A percentile compares a stretch with the other conserved stretches of the same genome.
phyloP scores from a whole-genome alignment of 2,329 filamentous ascomycete genomes.

The Botrytis aclada region DNA sequence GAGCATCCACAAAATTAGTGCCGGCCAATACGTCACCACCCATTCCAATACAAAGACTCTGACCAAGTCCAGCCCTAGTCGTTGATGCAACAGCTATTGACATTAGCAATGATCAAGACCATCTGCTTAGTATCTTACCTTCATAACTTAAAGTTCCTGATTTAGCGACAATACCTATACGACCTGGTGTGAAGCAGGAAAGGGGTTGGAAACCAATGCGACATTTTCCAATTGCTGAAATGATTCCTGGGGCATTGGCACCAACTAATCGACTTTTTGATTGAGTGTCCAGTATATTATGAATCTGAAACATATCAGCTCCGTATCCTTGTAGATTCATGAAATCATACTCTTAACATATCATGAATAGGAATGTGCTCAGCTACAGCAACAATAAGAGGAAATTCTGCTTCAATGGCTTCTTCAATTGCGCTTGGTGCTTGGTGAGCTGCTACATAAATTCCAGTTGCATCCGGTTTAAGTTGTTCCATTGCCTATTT shows the following conservation, averaged over 20 bases:
- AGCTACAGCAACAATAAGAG: slow-evolving; percentile 71
- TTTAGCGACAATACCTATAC: slow-evolving; percentile 68
- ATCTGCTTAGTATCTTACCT: slow-evolving; percentile 34
- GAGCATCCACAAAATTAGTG: slow-evolving; percentile 69
- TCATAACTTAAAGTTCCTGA: slow-evolving; percentile 75
- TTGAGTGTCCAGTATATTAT: slow-evolving; percentile 66
- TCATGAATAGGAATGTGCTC: slow-evolving; percentile 75
- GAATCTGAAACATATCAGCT: slow-evolving; percentile 48
- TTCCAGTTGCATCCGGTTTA: slow-evolving; percentile 73
- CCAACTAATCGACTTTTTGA: slow-evolving; percentile 67
- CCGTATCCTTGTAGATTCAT: not conserved
- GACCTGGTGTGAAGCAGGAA: slow-evolving; percentile 66
- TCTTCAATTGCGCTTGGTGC: slow-evolving; percentile 73
- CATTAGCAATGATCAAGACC: slow-evolving; percentile 13
- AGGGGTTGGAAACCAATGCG: slow-evolving; percentile 75
- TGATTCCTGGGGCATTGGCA: slow-evolving; percentile 72
- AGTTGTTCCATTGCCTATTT: slow-evolving; percentile 63
- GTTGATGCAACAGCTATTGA: slow-evolving; percentile 61
- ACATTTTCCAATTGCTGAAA: slow-evolving; percentile 66
- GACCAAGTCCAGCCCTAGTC: slow-evolving; percentile 65
- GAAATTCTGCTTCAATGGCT: slow-evolving; percentile 73
- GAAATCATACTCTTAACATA: slow-evolving; percentile 56
- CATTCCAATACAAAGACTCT: slow-evolving; percentile 71
- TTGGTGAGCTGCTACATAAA: slow-evolving; percentile 75
- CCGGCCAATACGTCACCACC: slow-evolving; percentile 71